Percentiles rank a stretch among this genome's conserved stretches.
Evolutionary conservation across 441 rosid species (phyloP).

Genomic region (Codiaeum variegatum): DNA sequence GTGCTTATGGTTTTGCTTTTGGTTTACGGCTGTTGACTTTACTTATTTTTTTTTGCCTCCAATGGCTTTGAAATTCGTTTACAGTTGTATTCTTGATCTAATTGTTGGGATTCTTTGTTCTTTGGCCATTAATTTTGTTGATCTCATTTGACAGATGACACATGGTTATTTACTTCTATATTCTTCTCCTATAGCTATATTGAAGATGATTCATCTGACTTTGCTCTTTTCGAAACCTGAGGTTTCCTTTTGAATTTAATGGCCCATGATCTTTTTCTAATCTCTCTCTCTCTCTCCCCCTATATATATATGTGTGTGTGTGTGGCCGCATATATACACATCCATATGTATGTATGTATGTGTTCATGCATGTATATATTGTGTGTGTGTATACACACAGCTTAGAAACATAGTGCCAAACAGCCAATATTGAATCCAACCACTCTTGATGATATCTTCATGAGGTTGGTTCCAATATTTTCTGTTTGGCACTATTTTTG

Average conservation of each 20-base stretch:
- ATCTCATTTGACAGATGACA: neutral
- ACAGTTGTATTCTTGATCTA: neutral
- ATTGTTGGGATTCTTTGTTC: neutral
- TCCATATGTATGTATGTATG: too few relatives aligned
- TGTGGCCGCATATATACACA: too few relatives aligned
- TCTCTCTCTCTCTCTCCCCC: too few relatives aligned
- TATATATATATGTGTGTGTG: too few relatives aligned
- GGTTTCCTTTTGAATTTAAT: neutral
- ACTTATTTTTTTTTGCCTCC: neutral
- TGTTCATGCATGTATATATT: too few relatives aligned
- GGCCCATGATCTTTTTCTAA: neutral
- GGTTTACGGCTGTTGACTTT: conserved; percentile 1
- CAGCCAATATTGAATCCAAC: too few relatives aligned
- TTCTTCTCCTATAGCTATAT: neutral
- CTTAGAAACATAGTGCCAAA: too few relatives aligned
- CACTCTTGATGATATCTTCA: neutral
- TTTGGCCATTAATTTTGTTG: neutral
- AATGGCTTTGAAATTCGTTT: neutral
- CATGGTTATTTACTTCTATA: neutral
- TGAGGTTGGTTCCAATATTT: neutral
- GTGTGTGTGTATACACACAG: too few relatives aligned
- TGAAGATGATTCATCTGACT: neutral
- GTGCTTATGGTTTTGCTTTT: too few relatives aligned
- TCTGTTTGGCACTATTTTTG: neutral
- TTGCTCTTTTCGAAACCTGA: neutral